A percentile compares a stretch with the other conserved stretches of the same genome.
Conservation (phyloP, 768 basidiomycete species). For the Paxillus involutus region DNA sequence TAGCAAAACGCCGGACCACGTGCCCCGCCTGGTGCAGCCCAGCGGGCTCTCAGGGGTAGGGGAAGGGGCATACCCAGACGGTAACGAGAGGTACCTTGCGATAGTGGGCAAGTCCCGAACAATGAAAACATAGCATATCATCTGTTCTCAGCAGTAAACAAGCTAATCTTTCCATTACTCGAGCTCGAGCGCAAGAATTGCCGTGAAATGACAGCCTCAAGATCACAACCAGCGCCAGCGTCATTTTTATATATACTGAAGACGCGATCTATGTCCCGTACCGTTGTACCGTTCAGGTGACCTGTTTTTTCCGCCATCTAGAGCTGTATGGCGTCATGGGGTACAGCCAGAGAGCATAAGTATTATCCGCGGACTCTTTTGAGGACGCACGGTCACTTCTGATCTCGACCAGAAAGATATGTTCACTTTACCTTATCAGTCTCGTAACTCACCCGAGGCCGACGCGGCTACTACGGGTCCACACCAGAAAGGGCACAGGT, state of each 20-base stretch:
- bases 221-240: background rate
- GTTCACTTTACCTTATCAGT: constrained; percentile 1
- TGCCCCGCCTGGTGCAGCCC: constrained; percentile 89
- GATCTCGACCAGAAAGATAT: background rate
- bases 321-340: background rate
- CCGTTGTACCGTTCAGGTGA: background rate
- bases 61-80: constrained; percentile 82
- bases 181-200: background rate
- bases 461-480: background rate
- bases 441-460: background rate
- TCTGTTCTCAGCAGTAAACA: constrained; percentile 18
- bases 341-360: background rate
- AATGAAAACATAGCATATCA: constrained; percentile 18
- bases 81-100: constrained; percentile 30
- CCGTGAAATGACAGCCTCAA: background rate
- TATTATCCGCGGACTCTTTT: background rate
- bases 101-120: constrained; percentile 5
- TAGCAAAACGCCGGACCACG: constrained; percentile 83
- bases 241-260: constrained; percentile 5
- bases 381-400: background rate
- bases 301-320: too few relatives aligned
- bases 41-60: constrained; percentile 81
- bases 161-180: constrained; percentile 5
- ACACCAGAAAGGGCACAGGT: background rate
- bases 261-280: constrained; percentile 16